Evolutionary conservation across 441 rosid genomes (phyloP).

Genomic region (Pelargonium fulgidum): DNA sequence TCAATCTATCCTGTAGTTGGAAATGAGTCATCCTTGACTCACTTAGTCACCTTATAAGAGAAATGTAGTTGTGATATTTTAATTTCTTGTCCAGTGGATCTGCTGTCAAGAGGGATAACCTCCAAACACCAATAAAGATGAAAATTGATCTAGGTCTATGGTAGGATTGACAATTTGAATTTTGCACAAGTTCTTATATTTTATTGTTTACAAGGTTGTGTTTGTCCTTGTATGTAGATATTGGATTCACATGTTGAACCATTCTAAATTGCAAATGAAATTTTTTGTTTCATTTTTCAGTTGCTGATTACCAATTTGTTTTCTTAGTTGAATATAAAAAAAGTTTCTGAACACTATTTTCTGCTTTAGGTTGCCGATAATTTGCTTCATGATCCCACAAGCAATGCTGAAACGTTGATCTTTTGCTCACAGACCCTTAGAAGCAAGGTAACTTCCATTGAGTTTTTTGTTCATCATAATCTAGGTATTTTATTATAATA

Average conservation of each 20-base stretch:
- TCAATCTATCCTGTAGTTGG: not conserved
- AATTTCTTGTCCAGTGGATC: not conserved
- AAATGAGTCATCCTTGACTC: not conserved
- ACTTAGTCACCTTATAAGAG: not conserved
- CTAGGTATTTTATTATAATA: not conserved
- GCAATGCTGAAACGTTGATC: slow-evolving; percentile 91
- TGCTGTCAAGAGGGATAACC: not conserved
- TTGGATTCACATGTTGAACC: not conserved
- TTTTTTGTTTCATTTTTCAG: not conserved
- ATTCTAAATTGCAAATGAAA: not conserved
- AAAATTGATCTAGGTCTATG: not conserved
- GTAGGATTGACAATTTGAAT: not conserved
- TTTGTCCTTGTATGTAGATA: not conserved
- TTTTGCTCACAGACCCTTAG: slow-evolving; percentile 98
- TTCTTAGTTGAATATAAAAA: slow-evolving; percentile 13
- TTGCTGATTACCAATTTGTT: not conserved
- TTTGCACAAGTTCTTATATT: not conserved
- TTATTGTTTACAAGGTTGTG: not conserved
- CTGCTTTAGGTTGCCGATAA: slow-evolving; percentile 85
- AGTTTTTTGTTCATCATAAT: slow-evolving; percentile 8
- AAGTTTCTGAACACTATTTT: slow-evolving; percentile 9
- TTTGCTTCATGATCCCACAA: slow-evolving; percentile 89
- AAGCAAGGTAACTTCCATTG: slow-evolving; percentile 70
- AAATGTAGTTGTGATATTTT: not conserved
- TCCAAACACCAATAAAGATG: not conserved